phyloP scores from a whole-genome alignment of 768 basidiomycete species.

The Pisolithus tinctorius region DNA sequence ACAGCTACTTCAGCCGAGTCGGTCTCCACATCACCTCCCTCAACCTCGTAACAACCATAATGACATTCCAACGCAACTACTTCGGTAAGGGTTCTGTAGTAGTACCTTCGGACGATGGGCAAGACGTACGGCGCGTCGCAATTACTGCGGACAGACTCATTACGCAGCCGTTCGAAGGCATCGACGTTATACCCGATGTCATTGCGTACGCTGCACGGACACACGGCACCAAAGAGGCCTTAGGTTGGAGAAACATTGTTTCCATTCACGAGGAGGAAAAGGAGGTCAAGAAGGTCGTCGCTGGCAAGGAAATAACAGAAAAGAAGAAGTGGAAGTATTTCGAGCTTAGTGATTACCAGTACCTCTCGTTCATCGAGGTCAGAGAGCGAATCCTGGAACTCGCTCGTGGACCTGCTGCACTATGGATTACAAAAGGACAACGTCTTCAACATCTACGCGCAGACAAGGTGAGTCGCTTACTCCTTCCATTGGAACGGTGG shows the following conservation, averaged over 20 bases:
- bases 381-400: conserved; percentile 57
- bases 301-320: conserved; percentile 77
- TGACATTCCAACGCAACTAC: conserved; percentile 20
- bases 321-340: conserved; percentile 97
- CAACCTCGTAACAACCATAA: neutral
- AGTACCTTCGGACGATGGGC: conserved; percentile 46
- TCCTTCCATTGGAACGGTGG: too few species aligned
- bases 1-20: neutral
- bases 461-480: conserved; percentile 62
- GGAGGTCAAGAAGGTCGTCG: conserved; percentile 77
- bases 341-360: conserved; percentile 85
- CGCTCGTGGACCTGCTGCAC: conserved; percentile 64
- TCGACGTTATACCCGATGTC: conserved; percentile 79
- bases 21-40: neutral
- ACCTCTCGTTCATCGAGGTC: conserved; percentile 66
- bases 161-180: conserved; percentile 61
- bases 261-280: conserved; percentile 78
- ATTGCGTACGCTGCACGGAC: conserved; percentile 66
- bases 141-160: conserved; percentile 52
- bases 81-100: conserved; percentile 63
- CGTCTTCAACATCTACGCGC: conserved; percentile 86
- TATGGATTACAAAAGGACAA: conserved; percentile 61
- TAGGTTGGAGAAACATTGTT: conserved; percentile 76
- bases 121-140: conserved; percentile 50
- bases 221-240: conserved; percentile 66